These are phyloP conservation scores for Fusarium sp. DNA, from an alignment of 2,329 filamentous ascomycete genomes.

Conservation along the genomic window DNA sequence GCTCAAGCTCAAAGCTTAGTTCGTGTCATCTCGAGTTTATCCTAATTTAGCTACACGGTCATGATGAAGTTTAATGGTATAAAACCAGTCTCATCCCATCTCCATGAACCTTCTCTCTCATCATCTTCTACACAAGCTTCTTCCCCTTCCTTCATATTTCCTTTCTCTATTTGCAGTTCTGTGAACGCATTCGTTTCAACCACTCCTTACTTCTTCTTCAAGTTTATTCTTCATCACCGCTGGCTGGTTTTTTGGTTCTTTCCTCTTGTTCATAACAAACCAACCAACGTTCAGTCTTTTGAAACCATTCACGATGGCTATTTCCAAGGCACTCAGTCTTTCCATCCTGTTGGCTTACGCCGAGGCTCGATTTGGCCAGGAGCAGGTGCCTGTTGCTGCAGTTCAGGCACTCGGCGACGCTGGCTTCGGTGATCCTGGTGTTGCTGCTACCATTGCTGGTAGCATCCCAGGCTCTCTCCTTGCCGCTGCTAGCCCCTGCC, in stretches of 20 bases:
- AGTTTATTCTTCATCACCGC: conserved; percentile 29
- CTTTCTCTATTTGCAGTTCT: conserved; percentile 41
- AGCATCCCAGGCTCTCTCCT: conserved; percentile 68
- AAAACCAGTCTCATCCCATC: conserved; percentile 34
- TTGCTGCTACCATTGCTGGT: conserved; percentile 69
- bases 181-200: conserved; percentile 44
- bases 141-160: conserved; percentile 16
- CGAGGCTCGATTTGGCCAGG: conserved; percentile 68
- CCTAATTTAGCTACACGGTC: conserved; percentile 23
- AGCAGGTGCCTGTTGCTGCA: conserved; percentile 64
- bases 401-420: conserved; percentile 58
- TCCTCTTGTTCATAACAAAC: conserved; percentile 10
- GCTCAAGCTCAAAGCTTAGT: conserved; percentile 6
- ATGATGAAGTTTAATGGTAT: conserved; percentile 25
- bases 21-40: conserved; percentile 31
- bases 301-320: conserved; percentile 9
- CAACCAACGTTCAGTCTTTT: conserved; percentile 3
- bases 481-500: conserved; percentile 70
- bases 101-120: conserved; percentile 16
- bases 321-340: conserved; percentile 33
- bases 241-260: conserved; percentile 35
- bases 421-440: conserved; percentile 63
- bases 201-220: conserved; percentile 36
- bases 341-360: conserved; percentile 49
- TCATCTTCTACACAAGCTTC: conserved; percentile 28